Evolutionary conservation across 129 eudicot species (phyloP), one percentile per base, ranked within the genome.

Genomic region (Lactuca saligna): DNA sequence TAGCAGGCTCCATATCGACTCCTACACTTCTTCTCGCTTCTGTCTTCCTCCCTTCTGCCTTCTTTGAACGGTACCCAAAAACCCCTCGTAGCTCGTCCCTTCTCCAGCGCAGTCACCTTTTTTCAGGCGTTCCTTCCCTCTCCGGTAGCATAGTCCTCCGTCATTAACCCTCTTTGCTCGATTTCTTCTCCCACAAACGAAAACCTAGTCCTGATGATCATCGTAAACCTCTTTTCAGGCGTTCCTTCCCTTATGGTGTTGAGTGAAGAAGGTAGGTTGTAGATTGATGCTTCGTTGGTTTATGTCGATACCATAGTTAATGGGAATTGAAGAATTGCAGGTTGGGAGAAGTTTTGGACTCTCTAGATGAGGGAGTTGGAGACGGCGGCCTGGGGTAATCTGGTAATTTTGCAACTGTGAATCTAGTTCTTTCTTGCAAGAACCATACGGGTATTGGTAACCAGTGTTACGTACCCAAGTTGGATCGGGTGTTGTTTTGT

Each of bases 351-450:
- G 32, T 72, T 74, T 85, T 6, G 91, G 78, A 67, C 79, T 82
- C 37, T 82, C 95, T 5, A 87, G 66, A 49, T 70, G 82, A 8
- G 88, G 91, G 41, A 88, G 86, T 50, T 85, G 95, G 63, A 82
- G 75, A 41, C 78, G 71, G 6, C 70, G 80, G 8, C 78, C 74
- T 7, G 79, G 73, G 8, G 79, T 72, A 54, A 82, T 71, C 65
- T 75, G 87, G 64, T 79, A 73, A 46, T 69, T 56, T 14, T 55
- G 64, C 64, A 69, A 5, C 0, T 75, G 90, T 46, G 15, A 46
- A 16, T 61, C 66, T 34, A 53, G 66, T 69, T 80, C 85, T 54
- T 76, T 83, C 71, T 85, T 85, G 77, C 73, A 74, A 34, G 78
- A 54, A 69, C 44, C 11, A 15, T 61, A 35, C 16, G 66, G 66